phyloP scores from a whole-genome alignment of 345 rosid species.

The Mallotus nudiflorus region DNA sequence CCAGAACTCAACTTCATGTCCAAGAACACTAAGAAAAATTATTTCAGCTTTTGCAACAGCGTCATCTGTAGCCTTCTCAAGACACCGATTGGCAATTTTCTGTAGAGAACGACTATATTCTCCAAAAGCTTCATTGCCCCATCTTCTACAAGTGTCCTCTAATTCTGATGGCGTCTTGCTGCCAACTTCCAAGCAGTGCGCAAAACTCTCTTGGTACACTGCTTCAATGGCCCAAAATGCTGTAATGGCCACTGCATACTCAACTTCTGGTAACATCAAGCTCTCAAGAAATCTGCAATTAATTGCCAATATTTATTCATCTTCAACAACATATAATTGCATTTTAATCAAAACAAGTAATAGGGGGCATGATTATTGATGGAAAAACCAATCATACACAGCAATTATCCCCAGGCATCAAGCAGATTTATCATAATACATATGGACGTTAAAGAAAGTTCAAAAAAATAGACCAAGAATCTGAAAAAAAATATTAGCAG shows the following conservation, averaged over 20 bases:
- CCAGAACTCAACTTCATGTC: conserved; percentile 78
- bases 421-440: too few species aligned
- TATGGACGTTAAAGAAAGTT: too few species aligned
- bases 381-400: too few species aligned
- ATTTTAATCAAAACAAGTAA: too few species aligned
- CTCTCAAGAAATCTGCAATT: conserved; percentile 58
- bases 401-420: too few species aligned
- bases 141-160: conserved; percentile 63
- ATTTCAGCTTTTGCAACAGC: conserved; percentile 50
- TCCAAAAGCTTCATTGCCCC: conserved; percentile 74
- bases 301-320: background rate
- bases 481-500: background rate
- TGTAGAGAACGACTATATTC: conserved; percentile 55
- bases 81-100: conserved; percentile 49
- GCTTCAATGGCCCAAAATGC: conserved; percentile 85
- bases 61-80: conserved; percentile 50
- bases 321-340: too few species aligned
- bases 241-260: conserved; percentile 50
- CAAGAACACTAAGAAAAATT: conserved; percentile 51
- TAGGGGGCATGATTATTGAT: too few species aligned
- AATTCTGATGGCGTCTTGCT: conserved; percentile 51
- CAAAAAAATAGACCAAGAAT: background rate
- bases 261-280: conserved; percentile 53
- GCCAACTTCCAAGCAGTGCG: conserved; percentile 69
- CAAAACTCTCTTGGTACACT: conserved; percentile 77